Evolutionary conservation across 495 filamentous ascomycete genomes (phyloP), one percentile per base, ranked within the genome.

Genomic region (Aspergillus asperescens): DNA sequence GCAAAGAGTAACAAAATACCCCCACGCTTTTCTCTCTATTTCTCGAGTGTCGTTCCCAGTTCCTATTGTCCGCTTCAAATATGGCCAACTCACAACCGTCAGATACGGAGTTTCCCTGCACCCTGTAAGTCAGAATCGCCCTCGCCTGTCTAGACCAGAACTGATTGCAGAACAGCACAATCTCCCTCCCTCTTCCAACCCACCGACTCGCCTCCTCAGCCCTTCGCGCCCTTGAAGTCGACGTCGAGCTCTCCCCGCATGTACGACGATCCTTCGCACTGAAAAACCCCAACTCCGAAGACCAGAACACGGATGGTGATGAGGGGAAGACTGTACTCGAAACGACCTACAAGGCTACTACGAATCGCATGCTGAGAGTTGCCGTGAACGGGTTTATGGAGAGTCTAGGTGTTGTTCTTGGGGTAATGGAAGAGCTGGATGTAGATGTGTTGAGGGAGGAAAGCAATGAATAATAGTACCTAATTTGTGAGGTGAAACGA

Each of bases 321-420:
- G 71, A 73, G 23, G 64, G 58, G 10, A 71, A 77, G 45, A 82
- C 77, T 4, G 71, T 90, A 5, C 76, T 98, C 38, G 73, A 78
- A 31, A 85, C 85, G 8, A 80, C 86, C 44, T 98, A 97, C 73
- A 81, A 78, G 41, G 93, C 93, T 0, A 90, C 89, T 0, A 97
- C 93, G 13, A 93, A 95, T 57, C 84, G 93, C 50, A 96, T 96
- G 94, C 77, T 98, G 56, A 84, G 93, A 13, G 93, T 98, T 8
- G 89, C 93, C 12, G 92, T 96, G 57, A 98, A 98, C 71, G 90
- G 92, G n/a, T 95, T 95, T 62, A 89, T 97, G 77, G 93, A 97
- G 55, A 94, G 87, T 57, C 59, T 96, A 23, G 81, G 83, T 8
- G 81, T 95, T 29, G 82, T 96, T 0, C 64, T 97, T 38, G 85